Conservation (phyloP, 805 yeast species). For the Tetrapisispora nanseiensis region DNA sequence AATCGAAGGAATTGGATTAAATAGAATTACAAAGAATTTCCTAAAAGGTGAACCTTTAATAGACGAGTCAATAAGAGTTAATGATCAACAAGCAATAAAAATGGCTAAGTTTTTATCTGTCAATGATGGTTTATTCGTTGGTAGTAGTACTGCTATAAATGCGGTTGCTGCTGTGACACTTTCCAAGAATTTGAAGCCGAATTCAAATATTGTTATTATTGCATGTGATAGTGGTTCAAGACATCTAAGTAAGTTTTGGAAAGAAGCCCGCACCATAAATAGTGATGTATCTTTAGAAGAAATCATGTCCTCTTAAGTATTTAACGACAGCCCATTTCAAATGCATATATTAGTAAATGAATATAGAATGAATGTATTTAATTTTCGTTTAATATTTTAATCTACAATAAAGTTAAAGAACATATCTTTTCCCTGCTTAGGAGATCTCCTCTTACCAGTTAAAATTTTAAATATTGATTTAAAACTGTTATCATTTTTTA, state of each 20-base stretch:
- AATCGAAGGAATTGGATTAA: slow-evolving; percentile 89
- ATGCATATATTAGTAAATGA: not conserved
- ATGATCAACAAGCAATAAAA: slow-evolving; percentile 68
- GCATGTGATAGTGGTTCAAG: slow-evolving; percentile 91
- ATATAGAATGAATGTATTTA: not conserved
- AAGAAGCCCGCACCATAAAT: slow-evolving; percentile 39
- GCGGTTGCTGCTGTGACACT: slow-evolving; percentile 77
- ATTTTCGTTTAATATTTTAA: not conserved
- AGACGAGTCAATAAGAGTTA: slow-evolving; percentile 71
- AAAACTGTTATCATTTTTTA: slow-evolving; percentile 15
- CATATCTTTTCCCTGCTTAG: not conserved
- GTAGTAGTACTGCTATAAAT: slow-evolving; percentile 87
- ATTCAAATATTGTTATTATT: slow-evolving; percentile 66
- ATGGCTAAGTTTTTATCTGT: slow-evolving; percentile 82
- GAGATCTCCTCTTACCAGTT: not conserved
- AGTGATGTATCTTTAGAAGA: slow-evolving; percentile 29
- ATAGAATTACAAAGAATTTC: slow-evolving; percentile 77
- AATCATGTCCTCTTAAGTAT: slow-evolving; percentile 16
- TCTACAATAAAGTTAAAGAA: not conserved
- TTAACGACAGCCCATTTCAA: no score
- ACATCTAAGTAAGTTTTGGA: slow-evolving; percentile 91
- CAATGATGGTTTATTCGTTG: slow-evolving; percentile 84
- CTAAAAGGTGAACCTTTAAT: slow-evolving; percentile 56
- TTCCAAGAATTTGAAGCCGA: slow-evolving; percentile 42
- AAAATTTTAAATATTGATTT: not conserved